phyloP scores from a whole-genome alignment of 1,284 basidiomycete species.

The Volvariella surrecta region DNA sequence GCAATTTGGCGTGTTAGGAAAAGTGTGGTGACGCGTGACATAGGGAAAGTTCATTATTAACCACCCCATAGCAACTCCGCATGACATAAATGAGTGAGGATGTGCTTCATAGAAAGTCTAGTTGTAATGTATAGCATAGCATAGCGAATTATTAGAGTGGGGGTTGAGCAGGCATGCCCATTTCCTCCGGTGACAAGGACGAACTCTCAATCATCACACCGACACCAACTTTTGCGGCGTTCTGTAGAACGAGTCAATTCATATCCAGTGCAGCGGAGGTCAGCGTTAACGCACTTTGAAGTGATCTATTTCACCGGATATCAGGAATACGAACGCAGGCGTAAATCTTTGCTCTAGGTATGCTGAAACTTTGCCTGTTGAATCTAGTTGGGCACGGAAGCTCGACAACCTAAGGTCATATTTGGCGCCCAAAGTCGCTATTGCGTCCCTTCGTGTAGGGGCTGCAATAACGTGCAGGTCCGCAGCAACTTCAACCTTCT shows the following conservation, averaged over 20 bases:
- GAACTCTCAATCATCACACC: conserved; percentile 94
- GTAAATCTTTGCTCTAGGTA: conserved; percentile 94
- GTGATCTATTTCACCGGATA: conserved; percentile 98
- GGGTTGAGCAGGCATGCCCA: conserved; percentile 53
- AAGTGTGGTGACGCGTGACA: conserved; percentile 2
- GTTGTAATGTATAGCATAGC: conserved; percentile 10
- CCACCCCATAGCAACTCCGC: background rate
- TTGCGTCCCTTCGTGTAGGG: conserved; percentile 78
- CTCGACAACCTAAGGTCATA: conserved; percentile 94
- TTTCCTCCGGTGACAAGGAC: conserved; percentile 70
- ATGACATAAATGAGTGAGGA: conserved; percentile 9
- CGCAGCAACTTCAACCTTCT: conserved; percentile 98
- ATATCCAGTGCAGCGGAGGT: background rate
- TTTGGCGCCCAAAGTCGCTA: conserved; percentile 91
- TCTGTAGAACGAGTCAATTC: conserved; percentile 36
- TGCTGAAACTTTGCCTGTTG: conserved; percentile 89
- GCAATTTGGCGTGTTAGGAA: background rate
- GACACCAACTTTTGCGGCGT: conserved; percentile 88
- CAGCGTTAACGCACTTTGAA: conserved; percentile 64
- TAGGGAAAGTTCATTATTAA: conserved; percentile 1
- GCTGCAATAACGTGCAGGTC: conserved; percentile 83
- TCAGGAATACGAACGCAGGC: conserved; percentile 90
- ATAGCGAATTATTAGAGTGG: conserved; percentile 24
- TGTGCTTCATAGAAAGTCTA: conserved; percentile 16
- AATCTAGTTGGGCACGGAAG: conserved; percentile 90